Conservation (phyloP, 352 stramenopile genomes). For the Globisporangium ultimum region DNA sequence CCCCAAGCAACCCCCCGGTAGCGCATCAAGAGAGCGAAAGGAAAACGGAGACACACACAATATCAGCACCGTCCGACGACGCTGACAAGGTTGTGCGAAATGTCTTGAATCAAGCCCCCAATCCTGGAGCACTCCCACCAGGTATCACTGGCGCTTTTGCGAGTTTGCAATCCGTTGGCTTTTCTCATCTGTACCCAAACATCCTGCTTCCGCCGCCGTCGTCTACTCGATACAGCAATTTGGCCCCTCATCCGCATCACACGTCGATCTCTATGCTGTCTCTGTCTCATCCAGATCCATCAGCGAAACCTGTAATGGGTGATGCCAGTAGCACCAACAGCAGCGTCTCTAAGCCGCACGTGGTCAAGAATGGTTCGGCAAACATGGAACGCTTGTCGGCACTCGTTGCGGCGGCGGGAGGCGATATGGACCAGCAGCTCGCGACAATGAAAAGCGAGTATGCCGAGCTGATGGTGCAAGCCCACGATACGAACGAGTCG, state of each 20-base stretch:
- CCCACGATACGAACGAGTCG: constrained; percentile 60
- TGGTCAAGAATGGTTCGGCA: constrained; percentile 17
- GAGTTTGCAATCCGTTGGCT: constrained; percentile 29
- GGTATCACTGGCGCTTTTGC: constrained; percentile 19
- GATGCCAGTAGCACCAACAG: background rate
- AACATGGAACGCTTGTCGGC: constrained; percentile 59
- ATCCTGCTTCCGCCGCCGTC: constrained; percentile 36
- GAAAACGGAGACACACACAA: background rate
- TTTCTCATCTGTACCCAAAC: constrained; percentile 58
- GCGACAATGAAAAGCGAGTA: constrained; percentile 72
- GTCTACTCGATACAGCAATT: constrained; percentile 12
- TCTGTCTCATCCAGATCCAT: background rate
- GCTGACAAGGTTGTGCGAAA: background rate
- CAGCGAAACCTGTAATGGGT: background rate
- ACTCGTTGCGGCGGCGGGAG: constrained; percentile 52
- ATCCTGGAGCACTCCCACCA: constrained; percentile 2
- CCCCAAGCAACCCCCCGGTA: too few species aligned
- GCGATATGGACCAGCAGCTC: constrained; percentile 65
- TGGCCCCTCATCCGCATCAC: constrained; percentile 10
- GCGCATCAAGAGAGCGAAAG: background rate
- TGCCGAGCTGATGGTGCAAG: constrained; percentile 64
- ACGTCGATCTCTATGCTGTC: constrained; percentile 14
- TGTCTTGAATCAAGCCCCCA: background rate
- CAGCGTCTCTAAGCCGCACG: constrained; percentile 1
- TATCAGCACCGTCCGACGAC: constrained; percentile 1